Evolutionary conservation across 106 monocot genomes (phyloP), one percentile per base, ranked within the genome.

Genomic region (Acorus calamus): DNA sequence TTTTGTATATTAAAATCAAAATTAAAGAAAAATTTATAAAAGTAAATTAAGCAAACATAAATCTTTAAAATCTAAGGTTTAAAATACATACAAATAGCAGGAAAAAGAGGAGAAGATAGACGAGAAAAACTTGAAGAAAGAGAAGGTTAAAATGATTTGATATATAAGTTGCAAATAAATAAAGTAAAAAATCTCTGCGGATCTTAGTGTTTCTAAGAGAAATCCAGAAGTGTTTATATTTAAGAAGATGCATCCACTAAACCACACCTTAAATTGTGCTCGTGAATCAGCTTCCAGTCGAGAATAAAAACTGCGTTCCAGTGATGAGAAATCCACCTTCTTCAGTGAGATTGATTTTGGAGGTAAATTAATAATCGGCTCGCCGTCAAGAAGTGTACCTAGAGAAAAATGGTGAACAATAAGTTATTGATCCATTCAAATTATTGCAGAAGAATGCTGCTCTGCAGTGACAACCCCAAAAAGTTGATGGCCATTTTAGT

Each of bases 321-420:
- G 78, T 6, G 13, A 2, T 4, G 89, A 87, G 69, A 94, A 94
- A 13, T 87, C 89, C 48, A 94, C 86, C 68, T 64, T 86, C 51
- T 81, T 94, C 52, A 94, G 53, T n/a, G 60, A 68, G 9, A 94
- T 68, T 1, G 75, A 79, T 71, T 86, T 94, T 52, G 94, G 73
- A 6, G 94, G 94, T 59, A 94, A 80, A 5, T 61, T 63, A 70
- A 94, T 89, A 4, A 94, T 86, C 57, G 94, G 94, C 64, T 89
- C 67, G 12, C 89, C 94, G 80, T 94, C 84, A 72, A 94, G 55
- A 62, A 78, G 48, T 4, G 87, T 69, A 42, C 82, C 85, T 88
- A 49, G 2, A 72, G 3, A n/a, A 76, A 11, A 74, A 56, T 4
- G 49, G 42, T 11, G 43, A 5, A 49, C 10, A 53, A 64, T n/a